Evolutionary conservation across 2,329 filamentous ascomycete species (phyloP), one percentile per base, ranked within the genome.

Genomic region (Ascomycota sp.): DNA sequence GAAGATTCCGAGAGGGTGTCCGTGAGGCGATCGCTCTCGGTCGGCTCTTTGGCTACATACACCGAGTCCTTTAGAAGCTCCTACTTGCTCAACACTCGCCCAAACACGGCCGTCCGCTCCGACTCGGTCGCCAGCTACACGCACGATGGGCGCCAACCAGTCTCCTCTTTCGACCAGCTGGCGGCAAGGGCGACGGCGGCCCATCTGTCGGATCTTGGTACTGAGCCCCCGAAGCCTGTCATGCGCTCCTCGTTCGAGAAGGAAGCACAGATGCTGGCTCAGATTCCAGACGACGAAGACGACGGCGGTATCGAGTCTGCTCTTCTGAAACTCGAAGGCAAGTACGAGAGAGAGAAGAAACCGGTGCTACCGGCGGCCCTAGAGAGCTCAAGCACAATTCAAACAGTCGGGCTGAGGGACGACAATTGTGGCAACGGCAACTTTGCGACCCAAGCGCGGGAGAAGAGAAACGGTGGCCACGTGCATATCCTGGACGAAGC

Each of bases 271-370:
- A 80, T 80, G 41, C 68, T 98, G 31, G 81, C 85, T 2, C 74
- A 79, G 32, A 80, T 95, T 19, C 82, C 86, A 0, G 85, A 94
- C 44, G 81, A 91, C 23, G 47, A 57, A 11, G 66, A 74, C 35
- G 80, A 91, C 44, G 82, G 82, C 6, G 86, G 86, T 9, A 74
- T 95, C 19, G 89, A 95, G 45, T 83, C 85, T n/a, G 81, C 89
- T 1, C 51, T 98, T 30, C 55, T 85, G 41, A 98, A 95, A 44
- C 63, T 98, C 1, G 89, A 98, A 55, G 89, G 89, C 8, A 86
- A 71, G 40, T 89, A 75, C 40, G 65, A 75, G 45, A 72, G n/a
- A n/a, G n/a, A 63, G 40, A 68, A 51, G 40, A 36, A 47, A 1
- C 47, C 47, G 20, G 55, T 51, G 30, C 44, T 57, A 9, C 59